Percentiles rank a stretch among this genome's conserved stretches.
Evolutionary conservation across 805 yeast species (phyloP).

Genomic region (Metschnikowia sp.): DNA sequence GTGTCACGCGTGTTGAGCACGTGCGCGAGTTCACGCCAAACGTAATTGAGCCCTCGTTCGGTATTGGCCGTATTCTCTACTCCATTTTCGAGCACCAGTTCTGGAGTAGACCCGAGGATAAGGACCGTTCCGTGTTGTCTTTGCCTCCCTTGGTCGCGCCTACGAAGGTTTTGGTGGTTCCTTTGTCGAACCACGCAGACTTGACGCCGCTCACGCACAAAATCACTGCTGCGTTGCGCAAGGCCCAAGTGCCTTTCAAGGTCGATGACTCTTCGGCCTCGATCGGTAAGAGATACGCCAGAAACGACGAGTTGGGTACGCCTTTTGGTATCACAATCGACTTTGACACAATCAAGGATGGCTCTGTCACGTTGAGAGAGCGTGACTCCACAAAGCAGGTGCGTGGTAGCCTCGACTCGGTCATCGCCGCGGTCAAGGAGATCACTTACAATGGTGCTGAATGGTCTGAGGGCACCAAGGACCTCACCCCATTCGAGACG

Average conservation of each 20-base stretch:
- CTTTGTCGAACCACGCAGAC: constrained; percentile 80
- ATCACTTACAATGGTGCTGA: constrained; percentile 71
- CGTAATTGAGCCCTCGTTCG: constrained; percentile 98
- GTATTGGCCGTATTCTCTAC: constrained; percentile 96
- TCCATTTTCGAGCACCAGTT: constrained; percentile 89
- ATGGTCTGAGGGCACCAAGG: constrained; percentile 84
- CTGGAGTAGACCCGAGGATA: constrained; percentile 91
- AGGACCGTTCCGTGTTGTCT: constrained; percentile 81
- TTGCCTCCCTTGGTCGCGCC: constrained; percentile 97
- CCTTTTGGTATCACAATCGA: constrained; percentile 98
- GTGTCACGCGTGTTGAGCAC: constrained; percentile 80
- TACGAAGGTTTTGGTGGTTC: constrained; percentile 93
- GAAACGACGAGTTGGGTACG: constrained; percentile 98
- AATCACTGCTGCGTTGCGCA: constrained; percentile 69
- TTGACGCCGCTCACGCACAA: constrained; percentile 71
- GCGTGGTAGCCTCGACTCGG: constrained; percentile 78
- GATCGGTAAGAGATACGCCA: constrained; percentile 95
- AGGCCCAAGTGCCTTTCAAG: constrained; percentile 86
- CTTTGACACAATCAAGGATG: constrained; percentile 85
- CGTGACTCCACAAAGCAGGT: constrained; percentile 96
- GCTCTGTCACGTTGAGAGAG: constrained; percentile 90
- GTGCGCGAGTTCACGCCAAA: constrained; percentile 94
- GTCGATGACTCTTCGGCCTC: constrained; percentile 96
- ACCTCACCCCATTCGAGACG: constrained; percentile 64
- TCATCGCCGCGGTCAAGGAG: constrained; percentile 65